A percentile compares a stretch with the other conserved stretches of the same genome.
Evolutionary conservation across 2,329 filamentous ascomycete genomes (phyloP).

Genomic region (Neocucurbitaria cava): DNA sequence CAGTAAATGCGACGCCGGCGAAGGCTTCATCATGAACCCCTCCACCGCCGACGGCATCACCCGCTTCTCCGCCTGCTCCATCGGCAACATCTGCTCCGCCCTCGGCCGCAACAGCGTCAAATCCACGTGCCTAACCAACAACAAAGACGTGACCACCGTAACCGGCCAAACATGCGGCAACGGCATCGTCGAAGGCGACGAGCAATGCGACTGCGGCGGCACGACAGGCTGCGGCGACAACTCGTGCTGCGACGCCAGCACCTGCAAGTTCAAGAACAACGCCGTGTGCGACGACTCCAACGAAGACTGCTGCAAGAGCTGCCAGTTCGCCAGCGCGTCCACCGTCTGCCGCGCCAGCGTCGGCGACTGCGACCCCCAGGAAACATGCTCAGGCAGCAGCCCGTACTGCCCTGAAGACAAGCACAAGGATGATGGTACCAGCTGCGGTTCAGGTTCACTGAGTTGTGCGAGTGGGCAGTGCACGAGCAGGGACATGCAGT

Average conservation of each 20-base stretch:
- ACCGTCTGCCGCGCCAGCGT: constrained; percentile 82
- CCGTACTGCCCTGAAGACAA: constrained; percentile 77
- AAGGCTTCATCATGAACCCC: constrained; percentile 95
- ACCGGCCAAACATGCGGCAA: constrained; percentile 90
- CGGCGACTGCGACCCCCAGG: constrained; percentile 83
- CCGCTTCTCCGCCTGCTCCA: constrained; percentile 83
- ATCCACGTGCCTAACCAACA: constrained; percentile 79
- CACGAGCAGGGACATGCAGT: constrained; percentile 89
- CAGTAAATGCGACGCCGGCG: constrained; percentile 74
- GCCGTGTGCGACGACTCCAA: constrained; percentile 85
- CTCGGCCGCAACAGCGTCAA: constrained; percentile 79
- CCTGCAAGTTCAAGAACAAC: constrained; percentile 80
- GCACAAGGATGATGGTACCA: constrained; percentile 71
- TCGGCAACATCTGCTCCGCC: constrained; percentile 93
- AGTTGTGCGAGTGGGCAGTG: constrained; percentile 92
- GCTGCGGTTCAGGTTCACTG: constrained; percentile 75
- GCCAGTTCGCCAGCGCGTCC: constrained; percentile 69
- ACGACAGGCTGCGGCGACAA: constrained; percentile 73
- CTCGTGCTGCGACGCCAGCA: constrained; percentile 81
- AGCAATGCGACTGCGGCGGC: constrained; percentile 96
- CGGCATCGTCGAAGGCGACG: constrained; percentile 91
- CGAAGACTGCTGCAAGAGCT: constrained; percentile 81
- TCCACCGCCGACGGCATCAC: constrained; percentile 77
- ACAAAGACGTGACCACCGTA: constrained; percentile 81
- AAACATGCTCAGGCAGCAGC: constrained; percentile 77